These are phyloP conservation scores for Fulvia fulva DNA, from an alignment of 2,329 filamentous ascomycete genomes.

Conservation along the genomic window DNA sequence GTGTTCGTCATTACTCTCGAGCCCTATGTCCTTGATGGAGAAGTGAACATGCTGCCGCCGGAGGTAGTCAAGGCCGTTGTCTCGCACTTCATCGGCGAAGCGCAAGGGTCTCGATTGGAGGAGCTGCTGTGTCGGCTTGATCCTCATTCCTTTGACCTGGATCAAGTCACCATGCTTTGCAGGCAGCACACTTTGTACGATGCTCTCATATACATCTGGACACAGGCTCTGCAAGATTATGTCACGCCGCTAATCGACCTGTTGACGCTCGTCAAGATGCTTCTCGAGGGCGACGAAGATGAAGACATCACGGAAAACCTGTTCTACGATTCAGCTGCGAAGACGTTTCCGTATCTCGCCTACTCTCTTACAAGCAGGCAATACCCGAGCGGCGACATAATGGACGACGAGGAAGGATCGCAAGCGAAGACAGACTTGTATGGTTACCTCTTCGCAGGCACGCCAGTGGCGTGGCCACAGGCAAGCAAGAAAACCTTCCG, in stretches of 20 bases:
- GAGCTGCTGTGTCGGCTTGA: slow-evolving; percentile 93
- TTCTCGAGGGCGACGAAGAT: slow-evolving; percentile 54
- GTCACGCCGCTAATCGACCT: slow-evolving; percentile 86
- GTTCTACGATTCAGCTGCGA: slow-evolving; percentile 69
- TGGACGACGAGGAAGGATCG: slow-evolving; percentile 68
- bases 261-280: slow-evolving; percentile 57
- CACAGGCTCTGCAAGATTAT: slow-evolving; percentile 81
- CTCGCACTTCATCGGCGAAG: slow-evolving; percentile 70
- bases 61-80: slow-evolving; percentile 82
- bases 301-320: slow-evolving; percentile 44
- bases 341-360: slow-evolving; percentile 91
- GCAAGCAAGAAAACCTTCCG: slow-evolving; percentile 58
- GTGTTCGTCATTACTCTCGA: slow-evolving; percentile 87
- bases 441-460: slow-evolving; percentile 87
- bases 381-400: slow-evolving; percentile 79
- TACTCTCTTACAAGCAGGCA: slow-evolving; percentile 83
- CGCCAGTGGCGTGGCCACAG: slow-evolving; percentile 70
- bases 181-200: slow-evolving; percentile 91
- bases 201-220: slow-evolving; percentile 95
- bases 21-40: slow-evolving; percentile 76
- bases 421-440: slow-evolving; percentile 86
- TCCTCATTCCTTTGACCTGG: slow-evolving; percentile 84
- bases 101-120: slow-evolving; percentile 74
- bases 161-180: slow-evolving; percentile 86
- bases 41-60: slow-evolving; percentile 72